Conservation (phyloP, 306 rosid species). For the Casuarina glauca region DNA sequence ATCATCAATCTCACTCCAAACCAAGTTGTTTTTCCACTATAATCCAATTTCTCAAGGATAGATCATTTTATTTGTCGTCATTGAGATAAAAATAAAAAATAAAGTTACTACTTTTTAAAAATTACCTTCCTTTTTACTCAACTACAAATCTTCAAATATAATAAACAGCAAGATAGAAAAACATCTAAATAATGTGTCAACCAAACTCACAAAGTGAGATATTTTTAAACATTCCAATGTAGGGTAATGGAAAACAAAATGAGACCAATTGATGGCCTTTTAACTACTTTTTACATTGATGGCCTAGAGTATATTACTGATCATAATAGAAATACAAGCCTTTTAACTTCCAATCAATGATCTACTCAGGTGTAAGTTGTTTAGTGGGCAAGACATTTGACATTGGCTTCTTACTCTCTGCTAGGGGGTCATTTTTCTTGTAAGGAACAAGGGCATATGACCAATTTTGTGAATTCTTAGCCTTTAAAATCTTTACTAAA, state of each 20-base stretch:
- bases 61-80: neutral
- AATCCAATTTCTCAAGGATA: neutral
- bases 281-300: too few species aligned
- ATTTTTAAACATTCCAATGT: neutral
- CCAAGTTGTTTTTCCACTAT: neutral
- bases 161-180: neutral
- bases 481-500: too few species aligned
- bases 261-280: neutral
- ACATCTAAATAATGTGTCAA: neutral
- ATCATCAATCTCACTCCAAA: neutral
- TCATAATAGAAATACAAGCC: too few species aligned
- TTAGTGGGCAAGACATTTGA: too few species aligned
- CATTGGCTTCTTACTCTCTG: too few species aligned
- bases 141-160: neutral
- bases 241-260: neutral
- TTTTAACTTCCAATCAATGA: too few species aligned
- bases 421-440: too few species aligned
- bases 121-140: too few species aligned
- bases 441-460: too few species aligned
- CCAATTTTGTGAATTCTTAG: too few species aligned
- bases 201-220: neutral
- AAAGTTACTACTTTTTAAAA: neutral
- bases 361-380: too few species aligned
- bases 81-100: neutral
- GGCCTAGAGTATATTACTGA: too few species aligned